Conservation (phyloP, 2,329 filamentous ascomycete genomes). For the Pseudogymnoascus sp. region DNA sequence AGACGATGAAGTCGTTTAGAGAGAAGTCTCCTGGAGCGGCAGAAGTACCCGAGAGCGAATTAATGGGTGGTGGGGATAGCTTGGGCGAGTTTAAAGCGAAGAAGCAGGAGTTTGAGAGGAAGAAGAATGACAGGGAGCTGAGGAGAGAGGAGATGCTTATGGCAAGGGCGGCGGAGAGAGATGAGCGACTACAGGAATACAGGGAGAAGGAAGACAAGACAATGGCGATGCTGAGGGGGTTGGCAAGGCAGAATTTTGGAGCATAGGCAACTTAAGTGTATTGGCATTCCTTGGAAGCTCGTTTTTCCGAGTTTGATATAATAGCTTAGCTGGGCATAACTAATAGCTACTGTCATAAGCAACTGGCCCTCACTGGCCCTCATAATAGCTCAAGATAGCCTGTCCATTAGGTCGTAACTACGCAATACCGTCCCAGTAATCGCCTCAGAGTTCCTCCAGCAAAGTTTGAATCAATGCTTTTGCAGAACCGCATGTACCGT, state of each 20-base stretch:
- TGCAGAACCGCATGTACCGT: slow-evolving; percentile 23
- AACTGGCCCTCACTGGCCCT: neutral
- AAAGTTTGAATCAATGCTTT: neutral
- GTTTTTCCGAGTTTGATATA: neutral
- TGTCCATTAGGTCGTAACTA: neutral
- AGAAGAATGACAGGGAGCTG: slow-evolving; percentile 79
- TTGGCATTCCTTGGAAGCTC: neutral
- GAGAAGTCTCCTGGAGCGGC: slow-evolving; percentile 57
- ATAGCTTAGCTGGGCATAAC: neutral
- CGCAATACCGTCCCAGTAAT: neutral
- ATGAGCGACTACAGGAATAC: slow-evolving; percentile 65
- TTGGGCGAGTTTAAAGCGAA: slow-evolving; percentile 62
- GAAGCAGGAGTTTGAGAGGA: slow-evolving; percentile 58
- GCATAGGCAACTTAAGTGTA: slow-evolving; percentile 22
- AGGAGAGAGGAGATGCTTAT: slow-evolving; percentile 72
- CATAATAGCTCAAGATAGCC: neutral
- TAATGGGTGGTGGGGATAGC: slow-evolving; percentile 66
- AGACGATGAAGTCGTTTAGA: slow-evolving; percentile 66
- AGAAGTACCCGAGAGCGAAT: slow-evolving; percentile 63
- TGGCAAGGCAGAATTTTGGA: slow-evolving; percentile 76
- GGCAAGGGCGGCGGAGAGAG: slow-evolving; percentile 70
- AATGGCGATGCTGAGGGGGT: slow-evolving; percentile 69
- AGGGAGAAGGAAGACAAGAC: slow-evolving; percentile 75
- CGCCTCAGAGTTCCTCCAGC: neutral
- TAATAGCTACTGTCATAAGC: neutral